Evolutionary conservation across 345 rosid species (phyloP), one percentile per base, ranked within the genome.

Genomic region (Tarenaya hassleriana): DNA sequence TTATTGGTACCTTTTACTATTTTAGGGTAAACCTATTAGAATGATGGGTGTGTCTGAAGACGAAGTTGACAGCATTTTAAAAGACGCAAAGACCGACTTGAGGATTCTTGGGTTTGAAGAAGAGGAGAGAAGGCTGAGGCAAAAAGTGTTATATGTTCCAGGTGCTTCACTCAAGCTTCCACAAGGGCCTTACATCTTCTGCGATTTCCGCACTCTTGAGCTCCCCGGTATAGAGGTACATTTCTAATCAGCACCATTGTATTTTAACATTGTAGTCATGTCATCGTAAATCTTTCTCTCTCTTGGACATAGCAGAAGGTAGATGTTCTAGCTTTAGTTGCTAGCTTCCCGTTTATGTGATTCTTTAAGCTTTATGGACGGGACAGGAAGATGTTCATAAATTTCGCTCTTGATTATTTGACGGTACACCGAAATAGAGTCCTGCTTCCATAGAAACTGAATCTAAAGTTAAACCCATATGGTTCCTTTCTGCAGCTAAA

Each of bases 41-140:
- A 88, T 92, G 97, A 76, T 92, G 98, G 98, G 98, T 55, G 94
- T 80, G 29, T 57, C 77, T 31, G 77, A 77, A 71, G 80, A 65
- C 67, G 98, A 92, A 68, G 73, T 85, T 52, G 65, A 74, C 34
- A 72, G 68, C 40, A 62, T 88, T 64, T 51, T 66, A 33, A 72
- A 76, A 73, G 63, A 60, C 58, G 84, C 78, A 21, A 75, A 54
- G 50, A 61, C 58, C 24, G 83, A 81, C 68, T 45, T 67, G 62
- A 77, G 97, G 59, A 92, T 85, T 69, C 77, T 77, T 73, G 98
- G 97, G 32, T 92, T 92, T 68, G 86, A 73, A 49, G 97, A 88
- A 67, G 97, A 88, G 56, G 98, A 88, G 53, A 81, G 60, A 69
- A 81, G 97, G 72, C 43, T 77, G 66, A 92, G 69, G 68, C 75